Conservation (phyloP, 2,329 filamentous ascomycete genomes). For the Neofusicoccum parvum region DNA sequence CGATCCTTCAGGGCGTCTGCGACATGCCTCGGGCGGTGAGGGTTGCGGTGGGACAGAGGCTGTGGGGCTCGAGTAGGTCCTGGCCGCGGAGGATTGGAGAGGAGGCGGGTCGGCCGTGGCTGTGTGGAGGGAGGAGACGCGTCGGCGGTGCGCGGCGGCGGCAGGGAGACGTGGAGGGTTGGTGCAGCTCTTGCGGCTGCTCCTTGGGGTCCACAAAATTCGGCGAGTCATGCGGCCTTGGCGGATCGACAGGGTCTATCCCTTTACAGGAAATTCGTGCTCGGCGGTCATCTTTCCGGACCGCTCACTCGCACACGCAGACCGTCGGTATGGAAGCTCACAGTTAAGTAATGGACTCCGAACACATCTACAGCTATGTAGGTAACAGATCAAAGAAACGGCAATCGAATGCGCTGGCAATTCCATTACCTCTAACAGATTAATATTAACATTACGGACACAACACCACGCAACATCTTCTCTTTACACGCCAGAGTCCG, state of each 20-base stretch:
- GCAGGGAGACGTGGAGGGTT: constrained; percentile 22
- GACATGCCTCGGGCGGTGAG: neutral
- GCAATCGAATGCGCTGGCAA: neutral
- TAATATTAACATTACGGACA: constrained; percentile 4
- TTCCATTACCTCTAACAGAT: neutral
- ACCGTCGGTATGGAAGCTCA: too few species aligned
- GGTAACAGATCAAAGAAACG: too few species aligned
- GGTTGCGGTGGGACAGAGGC: neutral
- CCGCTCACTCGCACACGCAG: neutral
- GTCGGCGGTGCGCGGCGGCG: constrained; percentile 25
- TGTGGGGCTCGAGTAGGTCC: neutral
- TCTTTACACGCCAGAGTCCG: constrained; percentile 7
- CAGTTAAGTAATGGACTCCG: too few species aligned
- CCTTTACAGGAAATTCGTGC: neutral
- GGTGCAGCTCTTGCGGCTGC: neutral
- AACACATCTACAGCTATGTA: too few species aligned
- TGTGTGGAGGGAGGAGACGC: constrained; percentile 30
- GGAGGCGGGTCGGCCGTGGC: constrained; percentile 21
- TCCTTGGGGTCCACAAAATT: neutral
- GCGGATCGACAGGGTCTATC: constrained; percentile 2
- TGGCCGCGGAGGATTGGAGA: too few species aligned
- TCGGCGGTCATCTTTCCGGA: neutral
- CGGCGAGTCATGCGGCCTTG: constrained; percentile 6
- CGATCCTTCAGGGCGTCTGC: neutral
- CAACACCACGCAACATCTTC: neutral